Evolutionary conservation across 2,329 filamentous ascomycete species (phyloP).

Genomic region (Pseudogymnoascus sp.): DNA sequence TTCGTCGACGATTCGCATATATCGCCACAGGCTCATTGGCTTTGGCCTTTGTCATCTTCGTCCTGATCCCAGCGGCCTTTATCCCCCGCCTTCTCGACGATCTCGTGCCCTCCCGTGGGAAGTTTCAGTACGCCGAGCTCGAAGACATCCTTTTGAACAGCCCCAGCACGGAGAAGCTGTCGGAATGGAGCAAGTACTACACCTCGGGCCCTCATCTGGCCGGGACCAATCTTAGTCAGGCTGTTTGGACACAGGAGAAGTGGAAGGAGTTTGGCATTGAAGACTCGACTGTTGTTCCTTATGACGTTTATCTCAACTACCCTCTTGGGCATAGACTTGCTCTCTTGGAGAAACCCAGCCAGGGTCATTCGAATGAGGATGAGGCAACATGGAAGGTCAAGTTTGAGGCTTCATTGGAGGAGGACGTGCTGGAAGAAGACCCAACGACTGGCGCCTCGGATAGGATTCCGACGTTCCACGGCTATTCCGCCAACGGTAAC

Average conservation of each 20-base stretch:
- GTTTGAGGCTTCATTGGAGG: slow-evolving; percentile 75
- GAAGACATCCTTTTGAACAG: slow-evolving; percentile 50
- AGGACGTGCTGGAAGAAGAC: slow-evolving; percentile 80
- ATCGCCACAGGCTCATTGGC: slow-evolving; percentile 51
- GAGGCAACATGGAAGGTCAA: slow-evolving; percentile 61
- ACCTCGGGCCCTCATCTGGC: slow-evolving; percentile 69
- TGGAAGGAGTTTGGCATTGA: slow-evolving; percentile 65
- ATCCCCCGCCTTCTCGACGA: slow-evolving; percentile 28
- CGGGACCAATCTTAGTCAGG: slow-evolving; percentile 70
- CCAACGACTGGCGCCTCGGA: slow-evolving; percentile 65
- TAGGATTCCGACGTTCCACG: slow-evolving; percentile 84
- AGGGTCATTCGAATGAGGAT: slow-evolving; percentile 37
- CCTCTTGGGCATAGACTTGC: slow-evolving; percentile 64
- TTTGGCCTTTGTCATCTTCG: slow-evolving; percentile 32
- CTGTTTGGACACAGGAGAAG: slow-evolving; percentile 62
- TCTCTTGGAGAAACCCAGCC: slow-evolving; percentile 42
- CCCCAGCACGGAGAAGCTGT: slow-evolving; percentile 48
- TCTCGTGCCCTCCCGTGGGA: slow-evolving; percentile 27
- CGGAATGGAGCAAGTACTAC: slow-evolving; percentile 73
- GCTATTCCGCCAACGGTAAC: slow-evolving; percentile 87
- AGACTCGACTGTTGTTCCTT: slow-evolving; percentile 55
- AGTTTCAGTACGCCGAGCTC: slow-evolving; percentile 43
- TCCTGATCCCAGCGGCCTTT: slow-evolving; percentile 42
- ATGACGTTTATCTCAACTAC: slow-evolving; percentile 74
- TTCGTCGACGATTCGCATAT: slow-evolving; percentile 59